Evolutionary conservation across 2,329 filamentous ascomycete species (phyloP), one percentile per base, ranked within the genome.

Genomic region (Sclerotinia trifoliorum): DNA sequence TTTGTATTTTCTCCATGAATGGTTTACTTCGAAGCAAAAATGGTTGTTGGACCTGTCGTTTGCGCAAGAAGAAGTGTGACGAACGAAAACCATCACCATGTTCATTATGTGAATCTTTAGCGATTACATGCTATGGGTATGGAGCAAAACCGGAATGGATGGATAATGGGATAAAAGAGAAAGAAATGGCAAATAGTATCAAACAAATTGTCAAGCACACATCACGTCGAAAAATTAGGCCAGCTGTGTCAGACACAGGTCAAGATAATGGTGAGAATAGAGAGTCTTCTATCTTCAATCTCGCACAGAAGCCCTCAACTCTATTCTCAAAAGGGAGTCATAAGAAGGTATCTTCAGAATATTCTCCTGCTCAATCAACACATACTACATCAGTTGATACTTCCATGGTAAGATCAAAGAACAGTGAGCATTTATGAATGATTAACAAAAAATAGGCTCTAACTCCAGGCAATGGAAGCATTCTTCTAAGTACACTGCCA

Each of bases 1-100:
- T 39, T 24, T 13, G 15, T 5, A 1, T 15, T 51, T 62, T 21
- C 26, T 26, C 46, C 3, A 67, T 67, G 65, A 67, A 46, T 39
- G 57, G 15, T 26, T 17, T 63, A 29, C 56, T 67, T 13, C 48
- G 65, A 63, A 67, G 48, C 26, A 67, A 63, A 55, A 15, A 21
- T 19, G 70, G 70, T 21, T 73, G 71, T 42, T 73, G 75, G 71
- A 77, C 74, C 69, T 88, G 86, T 73, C 82, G 85, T 29, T 80
- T 88, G 15, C 83, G 86, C 26, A 84, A 84, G 72, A 89, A 88
- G 74, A 88, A 87, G 73, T 89, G 86, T 74, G 84, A 87, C 70
- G 65, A 67, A 52, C 84, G 86, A 74, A 78, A 73, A 32, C 81
- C 79, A 2, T 85, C 86, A 15, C 74, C 81, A 13, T 89, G 86